These are phyloP conservation scores for Epichloe gansuensis DNA, from an alignment of 2,329 filamentous ascomycete species.

Conservation along the genomic window DNA sequence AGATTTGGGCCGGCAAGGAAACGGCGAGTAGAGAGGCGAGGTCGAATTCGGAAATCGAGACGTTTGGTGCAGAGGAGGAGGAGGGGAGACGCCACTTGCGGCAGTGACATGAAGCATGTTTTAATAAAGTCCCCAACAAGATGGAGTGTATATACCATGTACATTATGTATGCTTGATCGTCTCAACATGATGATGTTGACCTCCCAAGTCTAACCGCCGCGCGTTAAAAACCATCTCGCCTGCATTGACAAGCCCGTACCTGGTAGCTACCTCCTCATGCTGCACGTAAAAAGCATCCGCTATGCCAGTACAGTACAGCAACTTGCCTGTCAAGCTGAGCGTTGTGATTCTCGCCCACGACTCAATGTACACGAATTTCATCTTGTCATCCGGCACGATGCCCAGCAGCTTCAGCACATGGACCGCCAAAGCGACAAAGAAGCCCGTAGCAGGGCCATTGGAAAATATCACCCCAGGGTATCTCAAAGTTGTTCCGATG, in stretches of 20 bases:
- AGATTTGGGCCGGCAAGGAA: conserved; percentile 55
- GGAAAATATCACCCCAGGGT: conserved; percentile 67
- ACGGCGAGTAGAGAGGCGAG: conserved; percentile 28
- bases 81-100: conserved; percentile 13
- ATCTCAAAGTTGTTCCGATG: conserved; percentile 19
- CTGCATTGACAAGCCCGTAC: conserved; percentile 26
- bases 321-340: conserved; percentile 78
- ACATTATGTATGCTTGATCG: conserved; percentile 10
- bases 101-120: conserved; percentile 6
- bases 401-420: conserved; percentile 33
- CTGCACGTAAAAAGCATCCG: conserved; percentile 74
- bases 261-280: conserved; percentile 51
- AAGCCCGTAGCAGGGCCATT: conserved; percentile 87
- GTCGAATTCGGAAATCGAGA: conserved; percentile 30
- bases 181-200: neutral
- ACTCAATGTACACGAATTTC: conserved; percentile 78
- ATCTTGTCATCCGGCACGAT: conserved; percentile 42
- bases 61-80: conserved; percentile 26
- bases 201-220: conserved; percentile 12
- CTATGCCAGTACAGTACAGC: conserved; percentile 49
- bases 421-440: conserved; percentile 48
- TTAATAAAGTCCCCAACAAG: neutral
- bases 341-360: conserved; percentile 73
- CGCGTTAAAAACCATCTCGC: conserved; percentile 29
- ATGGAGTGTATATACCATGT: conserved; percentile 12